Base-by-base conservation (phyloP, 2,329 filamentous ascomycete genomes). In the Fonsecaea multimorphosa region DNA sequence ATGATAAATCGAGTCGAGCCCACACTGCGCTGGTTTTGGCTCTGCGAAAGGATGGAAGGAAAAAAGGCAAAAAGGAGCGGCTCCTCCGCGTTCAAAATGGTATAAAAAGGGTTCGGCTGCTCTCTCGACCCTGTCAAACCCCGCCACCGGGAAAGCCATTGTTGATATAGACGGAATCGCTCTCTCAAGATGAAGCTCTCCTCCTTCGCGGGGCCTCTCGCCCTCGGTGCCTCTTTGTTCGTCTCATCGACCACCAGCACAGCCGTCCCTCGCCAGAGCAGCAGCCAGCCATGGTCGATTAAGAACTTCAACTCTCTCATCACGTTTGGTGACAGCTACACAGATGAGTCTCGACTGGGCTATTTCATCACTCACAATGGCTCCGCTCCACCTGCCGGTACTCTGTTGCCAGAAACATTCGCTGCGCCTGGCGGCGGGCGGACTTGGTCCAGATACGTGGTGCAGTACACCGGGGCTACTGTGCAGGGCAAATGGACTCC, bases 251-350 rank as follows among this genome's bases (percentile, higher is more conserved):
- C 53, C 19, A 54, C 22, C 12, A 36, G 51, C 38, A 46, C 46
- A n/a, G 11, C 22, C 24, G 44, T 66, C 29, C 64, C 64, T 1
- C 58, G 64, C 1, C 64, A 66, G 32, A 31, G 19, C 24, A 66
- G 58, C 34, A 61, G 38, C 46, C 19, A 36, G 24, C 72, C 66
- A 16, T 76, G 74, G 74, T 67, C 70, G 12, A 72, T 82, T 31
- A 38, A 46, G 34, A 79, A 81, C 40, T 87, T 91, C 73, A 82
- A 86, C 31, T 88, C 86, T 57, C 75, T 92, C 40, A 84, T 92
- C 44, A 83, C 87, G 0, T 92, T 93, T 73, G 90, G 90, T 12
- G 89, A 92, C 76, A 91, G 89, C 76, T 93, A 90, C 73, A 91
- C 89, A 0, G 91, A 93, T 73, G 89, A 92, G 72, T 86, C 84